Evolutionary conservation across 345 rosid genomes (phyloP), one percentile per base, ranked within the genome.

Genomic region (Geranium rotundifolium): DNA sequence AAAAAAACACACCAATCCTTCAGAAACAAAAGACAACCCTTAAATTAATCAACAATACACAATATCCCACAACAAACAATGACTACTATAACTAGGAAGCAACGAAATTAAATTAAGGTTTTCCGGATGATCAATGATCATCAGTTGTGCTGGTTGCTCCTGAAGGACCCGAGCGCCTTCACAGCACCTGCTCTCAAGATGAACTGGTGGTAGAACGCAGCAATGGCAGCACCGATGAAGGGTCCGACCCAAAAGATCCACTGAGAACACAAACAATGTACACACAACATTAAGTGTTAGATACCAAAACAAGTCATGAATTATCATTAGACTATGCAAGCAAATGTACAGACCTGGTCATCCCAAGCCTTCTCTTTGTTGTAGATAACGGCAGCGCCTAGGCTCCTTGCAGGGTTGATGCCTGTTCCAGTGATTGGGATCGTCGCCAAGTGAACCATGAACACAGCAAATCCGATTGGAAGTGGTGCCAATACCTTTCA

Each of bases 181-280:
- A 57, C 80, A 61, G 95, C 95, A 31, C 78, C 91, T 29, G 95
- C 96, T 71, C 97, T 83, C 84, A 83, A 64, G 71, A 88, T 83
- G 75, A 79, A 86, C 54, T 82, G 91, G 76, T 91, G 89, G 78
- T 86, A 88, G 79, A 91, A 83, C 7, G 97, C 88, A 67, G 97
- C 97, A 67, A 83, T 73, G 49, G 91, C 84, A 62, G 97, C 97
- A 0, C 97, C 95, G 29, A 82, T 68, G 68, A 91, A 77, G 30
- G 96, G 97, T 72, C 96, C 95, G 12, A 82, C 97, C 97, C 88
- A 86, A 60, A 88, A 91, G 46, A 88, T 83, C 95, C 95, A 91
- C 95, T 86, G 76, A n/a, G n/a, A n/a, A n/a, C n/a, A n/a, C n/a
- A n/a, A n/a, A n/a, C n/a, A n/a, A n/a, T n/a, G n/a, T n/a, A n/a